A percentile compares a stretch with the other conserved stretches of the same genome.
These are phyloP conservation scores for Wickerhamomyces sp. DNA, from an alignment of 1,139 yeast genomes.

Conservation along the genomic window DNA sequence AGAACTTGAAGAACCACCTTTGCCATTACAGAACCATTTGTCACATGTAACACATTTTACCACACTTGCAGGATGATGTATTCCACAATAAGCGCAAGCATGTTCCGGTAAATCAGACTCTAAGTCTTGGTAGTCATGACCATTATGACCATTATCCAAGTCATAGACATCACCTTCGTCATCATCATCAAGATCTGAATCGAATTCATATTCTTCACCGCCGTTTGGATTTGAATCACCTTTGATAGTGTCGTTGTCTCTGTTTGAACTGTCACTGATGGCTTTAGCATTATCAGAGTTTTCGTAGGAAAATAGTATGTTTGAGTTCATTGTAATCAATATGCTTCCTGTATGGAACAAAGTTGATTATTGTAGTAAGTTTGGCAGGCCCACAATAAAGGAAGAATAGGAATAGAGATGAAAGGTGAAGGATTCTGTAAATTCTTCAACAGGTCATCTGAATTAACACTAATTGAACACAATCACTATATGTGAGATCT, in stretches of 20 bases:
- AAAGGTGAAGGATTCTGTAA: neutral
- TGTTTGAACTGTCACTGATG: neutral
- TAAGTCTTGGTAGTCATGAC: slow-evolving; percentile 4
- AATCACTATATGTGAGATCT: neutral
- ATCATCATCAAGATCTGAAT: slow-evolving; percentile 11
- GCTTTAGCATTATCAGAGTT: slow-evolving; percentile 1
- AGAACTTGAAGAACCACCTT: slow-evolving; percentile 55
- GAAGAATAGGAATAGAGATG: neutral
- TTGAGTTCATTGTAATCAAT: slow-evolving; percentile 22
- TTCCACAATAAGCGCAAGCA: slow-evolving; percentile 77
- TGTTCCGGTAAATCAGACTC: slow-evolving; percentile 25
- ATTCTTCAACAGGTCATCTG: slow-evolving; percentile 1
- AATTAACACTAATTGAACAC: slow-evolving; percentile 1
- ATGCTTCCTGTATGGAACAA: no score
- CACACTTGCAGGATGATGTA: slow-evolving; percentile 60
- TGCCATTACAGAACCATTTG: slow-evolving; percentile 92
- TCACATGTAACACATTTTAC: slow-evolving; percentile 74
- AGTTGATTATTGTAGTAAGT: neutral
- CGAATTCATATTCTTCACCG: slow-evolving; percentile 11
- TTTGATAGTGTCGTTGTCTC: neutral
- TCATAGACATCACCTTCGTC: slow-evolving; percentile 5
- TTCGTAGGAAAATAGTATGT: slow-evolving; percentile 17
- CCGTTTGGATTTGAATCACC: slow-evolving; percentile 1
- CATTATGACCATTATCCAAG: slow-evolving; percentile 6
- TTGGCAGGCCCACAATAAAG: no score